Base-by-base conservation (phyloP, 1,284 basidiomycete species). In the Thecaphora thlaspeos region DNA sequence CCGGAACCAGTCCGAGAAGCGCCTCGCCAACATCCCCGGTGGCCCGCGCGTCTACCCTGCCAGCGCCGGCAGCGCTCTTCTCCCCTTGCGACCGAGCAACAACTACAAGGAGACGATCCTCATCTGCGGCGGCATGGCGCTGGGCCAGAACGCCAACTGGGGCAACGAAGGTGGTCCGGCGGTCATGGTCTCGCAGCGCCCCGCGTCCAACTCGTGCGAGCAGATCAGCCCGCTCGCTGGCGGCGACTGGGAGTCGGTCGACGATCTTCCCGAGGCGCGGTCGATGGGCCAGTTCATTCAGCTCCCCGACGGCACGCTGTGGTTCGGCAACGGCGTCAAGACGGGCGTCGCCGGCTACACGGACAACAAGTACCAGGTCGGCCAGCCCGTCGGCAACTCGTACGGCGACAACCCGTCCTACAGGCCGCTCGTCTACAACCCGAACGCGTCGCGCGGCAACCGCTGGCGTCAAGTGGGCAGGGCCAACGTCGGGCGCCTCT, bases 301-400 rank as follows among this genome's bases (percentile, higher is more conserved):
- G 45, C 61, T 75, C 5, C 72, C 72, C 42, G 66, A 73, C 37
- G 72, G 72, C 15, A 60, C 41, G n/a, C 47, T 73, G 34, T 68
- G 62, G 66, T 73, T 73, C 54, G 64, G 65, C 37, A 73, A 71
- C 46, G 72, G 72, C 26, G 71, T 66, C 36, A 69, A 49, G 12
- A 73, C 58, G 12, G 72, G 72, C 32, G 66, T 64, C 11, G 71
- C 68, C 11, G 72, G 71, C 36, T 74, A 73, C 57, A 70, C 45
- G 34, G 59, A 57, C 41, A 48, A 70, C 39, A 55, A 66, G 1
- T 50, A 65, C 34, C 30, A 53, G 24, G 52, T 40, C 2, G 71
- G 72, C 26, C 41, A 58, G 28, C 72, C 74, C 8, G 51, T 77
- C 12, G 77, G 77, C 19, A 64, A 76, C 40, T 73, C 73, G 12